Base-by-base conservation (phyloP, 75 land plant genomes). In the Sequoia sempervirens region DNA sequence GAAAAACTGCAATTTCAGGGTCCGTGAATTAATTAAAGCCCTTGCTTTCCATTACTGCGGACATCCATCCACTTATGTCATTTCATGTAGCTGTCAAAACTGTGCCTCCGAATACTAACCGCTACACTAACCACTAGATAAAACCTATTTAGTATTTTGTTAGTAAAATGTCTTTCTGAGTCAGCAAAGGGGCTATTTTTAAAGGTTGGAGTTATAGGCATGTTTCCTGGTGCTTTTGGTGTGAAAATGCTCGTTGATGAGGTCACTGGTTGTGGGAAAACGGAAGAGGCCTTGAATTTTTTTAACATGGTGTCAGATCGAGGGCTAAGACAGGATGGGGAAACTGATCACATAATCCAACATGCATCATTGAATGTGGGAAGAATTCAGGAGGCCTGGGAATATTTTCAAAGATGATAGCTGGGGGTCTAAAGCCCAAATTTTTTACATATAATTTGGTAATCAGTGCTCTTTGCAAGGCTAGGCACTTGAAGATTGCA, bases 181-280 rank as follows among this genome's bases (percentile, higher is more conserved):
- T 50, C 50, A 4, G 69, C 82, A 9, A 9, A 38, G 18, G n/a
- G 37, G 10, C 38, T 83, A 32, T 86, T 86, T 37, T 69, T 53
- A 52, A 53, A 37, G 23, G 40, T 83, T 32, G 14, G 37, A 1
- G 34, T 20, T 15, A 20, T 80, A 68, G 82, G 46, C 26, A 30
- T 86, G 74, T 68, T 86, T 46, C 87, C 87, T n/a, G 83, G 82
- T 43, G 30, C 79, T 32, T 82, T 64, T 80, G 85, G 83, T 15
- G 34, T 83, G 18, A 83, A 32, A 56, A 41, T 50, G 17, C 82
- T 86, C 28, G 2, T 86, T 79, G 17, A n/a, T 61, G 81, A 50
- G 82, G 84, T 86, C 38, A 78, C 76, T 13, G 45, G 30, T 13
- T 28, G 36, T 23, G 40, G 82, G 50, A 86, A 80, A n/a, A 28